Conservation (phyloP, 805 yeast genomes). For the Vanderwaltozyma verrucispora region DNA sequence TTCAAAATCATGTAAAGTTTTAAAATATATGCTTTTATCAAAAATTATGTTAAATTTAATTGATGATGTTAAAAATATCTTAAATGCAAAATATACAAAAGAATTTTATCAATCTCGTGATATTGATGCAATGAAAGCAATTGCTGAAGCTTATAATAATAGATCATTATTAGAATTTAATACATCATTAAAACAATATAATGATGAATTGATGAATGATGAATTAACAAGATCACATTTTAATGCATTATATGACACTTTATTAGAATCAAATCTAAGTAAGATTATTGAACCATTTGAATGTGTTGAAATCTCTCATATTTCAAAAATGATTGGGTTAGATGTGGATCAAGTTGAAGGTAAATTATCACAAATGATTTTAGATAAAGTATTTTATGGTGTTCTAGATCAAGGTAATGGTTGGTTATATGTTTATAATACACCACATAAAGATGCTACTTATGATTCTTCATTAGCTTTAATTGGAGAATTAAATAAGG, state of each 20-base stretch:
- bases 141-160: constrained; percentile 80
- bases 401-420: constrained; percentile 98
- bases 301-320: constrained; percentile 85
- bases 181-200: constrained; percentile 60
- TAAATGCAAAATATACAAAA: constrained; percentile 61
- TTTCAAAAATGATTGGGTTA: constrained; percentile 79
- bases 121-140: constrained; percentile 92
- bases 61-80: constrained; percentile 73
- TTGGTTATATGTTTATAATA: constrained; percentile 86
- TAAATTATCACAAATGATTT: constrained; percentile 89
- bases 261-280: constrained; percentile 84
- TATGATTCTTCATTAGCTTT: constrained; percentile 82
- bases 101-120: constrained; percentile 67
- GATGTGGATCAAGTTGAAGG: constrained; percentile 86
- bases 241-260: constrained; percentile 83
- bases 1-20: constrained; percentile 60
- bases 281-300: constrained; percentile 95
- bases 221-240: constrained; percentile 85
- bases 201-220: constrained; percentile 71
- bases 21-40: constrained; percentile 86
- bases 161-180: constrained; percentile 90
- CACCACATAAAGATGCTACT: constrained; percentile 79
- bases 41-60: constrained; percentile 86
- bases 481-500: constrained; percentile 75
- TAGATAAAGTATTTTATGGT: constrained; percentile 91